These are phyloP conservation scores for Trichocladium uniseriatum DNA, from an alignment of 495 filamentous ascomycete genomes.

Conservation along the genomic window DNA sequence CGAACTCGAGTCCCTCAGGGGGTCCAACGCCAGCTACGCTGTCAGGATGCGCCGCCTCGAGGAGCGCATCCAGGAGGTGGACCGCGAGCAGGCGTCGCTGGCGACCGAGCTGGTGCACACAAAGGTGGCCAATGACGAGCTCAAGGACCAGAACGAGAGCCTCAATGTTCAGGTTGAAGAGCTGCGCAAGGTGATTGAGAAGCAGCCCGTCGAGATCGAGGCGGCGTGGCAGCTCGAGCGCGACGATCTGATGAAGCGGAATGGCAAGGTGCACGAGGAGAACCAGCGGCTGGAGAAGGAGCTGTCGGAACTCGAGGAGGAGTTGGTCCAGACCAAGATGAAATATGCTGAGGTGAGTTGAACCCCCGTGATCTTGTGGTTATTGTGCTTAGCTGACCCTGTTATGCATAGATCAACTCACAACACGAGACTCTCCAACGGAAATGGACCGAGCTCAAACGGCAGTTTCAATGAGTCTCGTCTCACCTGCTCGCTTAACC, in stretches of 20 bases:
- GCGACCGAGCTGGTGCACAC: constrained; percentile 82
- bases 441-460: constrained; percentile 75
- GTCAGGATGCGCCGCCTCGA: constrained; percentile 72
- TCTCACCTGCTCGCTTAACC: not conserved
- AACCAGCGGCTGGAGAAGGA: constrained; percentile 82
- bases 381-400: constrained; percentile 1
- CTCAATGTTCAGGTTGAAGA: constrained; percentile 74
- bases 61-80: constrained; percentile 78
- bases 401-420: constrained; percentile 46
- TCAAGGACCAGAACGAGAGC: constrained; percentile 80
- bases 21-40: constrained; percentile 53
- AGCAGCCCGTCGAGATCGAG: constrained; percentile 85
- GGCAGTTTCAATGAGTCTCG: constrained; percentile 31
- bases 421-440: constrained; percentile 67
- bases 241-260: constrained; percentile 85
- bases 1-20: constrained; percentile 67
- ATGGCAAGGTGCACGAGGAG: constrained; percentile 89
- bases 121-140: constrained; percentile 87
- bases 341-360: constrained; percentile 76
- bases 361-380: not conserved
- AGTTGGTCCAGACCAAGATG: constrained; percentile 91
- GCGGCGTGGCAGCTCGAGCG: constrained; percentile 72
- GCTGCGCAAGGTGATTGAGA: constrained; percentile 73
- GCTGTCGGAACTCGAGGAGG: constrained; percentile 89
- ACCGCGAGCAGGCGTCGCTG: constrained; percentile 85